Conservation (phyloP, 2,329 filamentous ascomycete genomes). For the Ceratocystis cubensis region DNA sequence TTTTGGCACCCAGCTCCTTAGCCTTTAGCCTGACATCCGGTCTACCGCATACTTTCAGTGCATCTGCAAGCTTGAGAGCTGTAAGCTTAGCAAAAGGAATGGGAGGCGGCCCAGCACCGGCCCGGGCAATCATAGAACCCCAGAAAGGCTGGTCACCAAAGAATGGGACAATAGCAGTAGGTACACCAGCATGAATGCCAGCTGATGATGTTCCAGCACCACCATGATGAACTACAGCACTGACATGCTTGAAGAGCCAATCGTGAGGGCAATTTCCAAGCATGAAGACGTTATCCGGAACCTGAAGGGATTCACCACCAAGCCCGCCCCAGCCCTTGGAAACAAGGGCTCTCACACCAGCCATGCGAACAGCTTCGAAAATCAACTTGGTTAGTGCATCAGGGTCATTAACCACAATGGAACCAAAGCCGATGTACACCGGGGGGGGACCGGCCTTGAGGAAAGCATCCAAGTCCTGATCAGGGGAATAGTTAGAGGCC, state of each 20-base stretch:
- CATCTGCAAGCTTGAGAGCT: constrained; percentile 50
- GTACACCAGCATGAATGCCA: constrained; percentile 67
- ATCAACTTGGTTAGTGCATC: constrained; percentile 57
- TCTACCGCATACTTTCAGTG: constrained; percentile 48
- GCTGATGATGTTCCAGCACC: constrained; percentile 80
- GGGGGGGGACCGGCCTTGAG: constrained; percentile 57
- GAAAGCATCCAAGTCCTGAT: constrained; percentile 52
- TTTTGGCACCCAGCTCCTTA: constrained; percentile 47
- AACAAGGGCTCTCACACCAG: constrained; percentile 64
- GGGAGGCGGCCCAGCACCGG: constrained; percentile 58
- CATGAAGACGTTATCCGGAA: constrained; percentile 72
- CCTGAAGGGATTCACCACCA: constrained; percentile 53
- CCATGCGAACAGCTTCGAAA: constrained; percentile 54
- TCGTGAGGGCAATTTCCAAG: constrained; percentile 78
- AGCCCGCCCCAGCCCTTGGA: constrained; percentile 84
- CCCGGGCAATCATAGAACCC: constrained; percentile 62
- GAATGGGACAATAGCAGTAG: constrained; percentile 75
- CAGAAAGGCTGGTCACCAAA: constrained; percentile 79
- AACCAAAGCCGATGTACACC: constrained; percentile 73
- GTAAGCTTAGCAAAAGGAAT: constrained; percentile 58
- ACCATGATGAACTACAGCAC: constrained; percentile 75
- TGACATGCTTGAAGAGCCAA: constrained; percentile 74
- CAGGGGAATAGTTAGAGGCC: constrained; percentile 52
- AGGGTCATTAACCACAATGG: constrained; percentile 68
- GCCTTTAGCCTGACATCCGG: constrained; percentile 47